These are phyloP conservation scores for Mycena haematopus DNA, from an alignment of 768 basidiomycete species.

Conservation along the genomic window DNA sequence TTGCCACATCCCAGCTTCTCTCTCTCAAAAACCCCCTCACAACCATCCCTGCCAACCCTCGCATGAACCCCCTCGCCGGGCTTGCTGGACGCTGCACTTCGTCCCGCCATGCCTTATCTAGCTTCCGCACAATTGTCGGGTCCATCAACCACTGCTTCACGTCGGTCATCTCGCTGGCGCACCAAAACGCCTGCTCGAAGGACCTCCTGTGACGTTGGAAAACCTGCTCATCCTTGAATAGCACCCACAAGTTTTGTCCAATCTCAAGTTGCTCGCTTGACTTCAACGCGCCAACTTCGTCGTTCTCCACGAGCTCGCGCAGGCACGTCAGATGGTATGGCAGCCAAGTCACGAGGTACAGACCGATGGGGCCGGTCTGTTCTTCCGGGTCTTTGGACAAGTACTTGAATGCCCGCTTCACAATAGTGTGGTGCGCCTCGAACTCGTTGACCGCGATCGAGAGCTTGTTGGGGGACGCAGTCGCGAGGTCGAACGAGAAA, in stretches of 20 bases:
- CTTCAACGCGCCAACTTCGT: not conserved
- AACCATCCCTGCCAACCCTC: not conserved
- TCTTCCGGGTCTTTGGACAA: not conserved
- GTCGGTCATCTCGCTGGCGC: not conserved
- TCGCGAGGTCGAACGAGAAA: not conserved
- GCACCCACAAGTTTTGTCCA: not conserved
- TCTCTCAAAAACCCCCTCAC: not conserved
- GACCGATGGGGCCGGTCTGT: not conserved
- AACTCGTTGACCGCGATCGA: not conserved
- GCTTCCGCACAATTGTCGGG: not conserved
- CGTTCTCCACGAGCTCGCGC: not conserved
- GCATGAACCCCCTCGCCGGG: not conserved
- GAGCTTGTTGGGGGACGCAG: not conserved
- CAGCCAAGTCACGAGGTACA: not conserved
- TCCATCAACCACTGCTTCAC: not conserved
- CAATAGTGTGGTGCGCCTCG: not conserved
- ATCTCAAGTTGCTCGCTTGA: not conserved
- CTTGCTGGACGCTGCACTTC: not conserved
- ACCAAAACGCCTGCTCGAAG: not conserved
- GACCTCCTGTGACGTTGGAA: not conserved
- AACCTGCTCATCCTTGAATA: not conserved
- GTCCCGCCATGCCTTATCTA: not conserved
- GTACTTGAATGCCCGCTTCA: conserved; percentile 1
- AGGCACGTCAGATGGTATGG: not conserved
- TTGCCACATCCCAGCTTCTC: not conserved